Base-by-base conservation (phyloP, 345 rosid genomes). In the Linum lewisii region DNA sequence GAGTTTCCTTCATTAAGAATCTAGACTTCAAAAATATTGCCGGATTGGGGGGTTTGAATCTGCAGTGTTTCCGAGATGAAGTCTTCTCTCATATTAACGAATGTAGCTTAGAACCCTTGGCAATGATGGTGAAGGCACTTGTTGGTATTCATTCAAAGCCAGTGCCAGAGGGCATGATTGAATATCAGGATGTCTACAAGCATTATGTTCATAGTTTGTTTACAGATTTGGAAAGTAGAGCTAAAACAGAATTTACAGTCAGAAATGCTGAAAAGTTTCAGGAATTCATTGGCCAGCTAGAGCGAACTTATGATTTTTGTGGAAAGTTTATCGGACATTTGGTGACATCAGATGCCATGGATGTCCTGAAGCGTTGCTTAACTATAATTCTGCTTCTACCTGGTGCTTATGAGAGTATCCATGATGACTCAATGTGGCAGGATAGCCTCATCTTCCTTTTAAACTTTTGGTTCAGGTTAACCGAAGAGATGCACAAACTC, bases 381-480 rank as follows among this genome's bases (percentile, higher is more conserved):
- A 71, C 62, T 5, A 62, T 80, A 54, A 73, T 82, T 45, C 56
- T 87, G 63, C 80, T 79, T 20, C 71, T 72, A 52, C 68, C 54
- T 54, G 80, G 77, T 62, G 69, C 78, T 61, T 60, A 51, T 62
- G 56, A 69, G 74, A 79, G 58, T 66, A 62, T 89, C 63, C 87
- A 82, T n/a, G 99, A 90, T 78, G 79, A 77, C 73, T 85, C 99
- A 36, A 66, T 83, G 67, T 93, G 96, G 95, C 97, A 93, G 82
- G 99, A 84, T 21, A 79, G 88, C 54, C 82, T 90, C n/a, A 85
- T 93, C 54, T 57, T 80, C 66, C 77, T 90, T 62, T 58, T 93
- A 62, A 87, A 82, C 76, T 93, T 89, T 70, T 90, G 85, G 86
- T 73, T 85, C 64, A 76, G 81, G 73, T 63, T 90, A 81, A 64